Base-by-base conservation (phyloP, 495 filamentous ascomycete genomes). In the Penicillium alfredii region DNA sequence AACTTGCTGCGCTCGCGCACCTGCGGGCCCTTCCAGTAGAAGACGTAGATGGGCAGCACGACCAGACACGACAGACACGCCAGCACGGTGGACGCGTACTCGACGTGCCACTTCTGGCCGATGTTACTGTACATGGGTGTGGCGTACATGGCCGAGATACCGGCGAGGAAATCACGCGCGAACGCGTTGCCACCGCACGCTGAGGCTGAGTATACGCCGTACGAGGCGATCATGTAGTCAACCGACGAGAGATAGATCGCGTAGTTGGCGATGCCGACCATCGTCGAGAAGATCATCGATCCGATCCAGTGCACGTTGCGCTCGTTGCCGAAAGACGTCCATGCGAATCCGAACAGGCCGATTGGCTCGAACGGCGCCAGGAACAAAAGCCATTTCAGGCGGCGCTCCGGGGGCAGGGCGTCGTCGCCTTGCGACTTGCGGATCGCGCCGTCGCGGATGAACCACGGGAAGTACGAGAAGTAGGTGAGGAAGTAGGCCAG, bases 211-310 rank as follows among this genome's bases (percentile, higher is more conserved):
- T 85, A 87, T 3, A 77, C 78, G 4, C 83, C 83, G 49, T 88
- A 87, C 1, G 80, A 69, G 30, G 73, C 77, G 35, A 87, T 75
- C 82, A 86, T 86, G 58, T 88, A 88, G 39, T 88, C 83, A 38
- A 87, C 82, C 0, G 82, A 81, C 7, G 80, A 81, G 65, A 86
- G 78, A 56, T 83, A 83, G 41, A 83, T 81, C 35, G 71, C 64
- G 44, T 77, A 83, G 46, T 82, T 80, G 24, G 78, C 77, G 30
- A 81, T 77, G 14, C 74, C 78, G 33, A 82, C 74, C 32, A 78
- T 60, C 6, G 57, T 56, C 0, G 69, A 71, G 32, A 76, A 77
- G 10, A 81, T 56, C 74, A 80, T 76, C 3, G 75, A 69, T 11
- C 63, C 73, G 17, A 77, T 76, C 79, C 79, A 83, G 28, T 70